Evolutionary conservation across 192 early-diverging fungal species (phyloP).

Genomic region (Coemansia asiatica): DNA sequence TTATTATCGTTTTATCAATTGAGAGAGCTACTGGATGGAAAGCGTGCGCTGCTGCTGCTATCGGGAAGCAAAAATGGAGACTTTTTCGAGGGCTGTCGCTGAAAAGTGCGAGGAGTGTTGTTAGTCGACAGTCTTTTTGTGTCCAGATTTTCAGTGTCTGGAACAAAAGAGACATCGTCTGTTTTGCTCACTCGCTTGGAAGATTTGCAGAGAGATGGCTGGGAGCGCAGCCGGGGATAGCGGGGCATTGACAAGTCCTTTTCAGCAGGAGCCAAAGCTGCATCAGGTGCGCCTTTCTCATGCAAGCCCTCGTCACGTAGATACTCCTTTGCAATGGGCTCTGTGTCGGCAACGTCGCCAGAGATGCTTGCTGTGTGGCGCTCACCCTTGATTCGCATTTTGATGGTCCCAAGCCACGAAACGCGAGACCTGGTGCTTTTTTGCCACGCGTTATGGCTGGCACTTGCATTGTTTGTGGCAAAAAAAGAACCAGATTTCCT

Average conservation of each 20-base stretch:
- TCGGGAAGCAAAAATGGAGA: constrained; percentile 39
- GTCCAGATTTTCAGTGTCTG: constrained; percentile 19
- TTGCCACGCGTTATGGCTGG: constrained; percentile 9
- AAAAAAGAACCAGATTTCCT: constrained; percentile 7
- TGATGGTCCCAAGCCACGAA: constrained; percentile 41
- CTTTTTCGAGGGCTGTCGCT: neutral
- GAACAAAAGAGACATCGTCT: constrained; percentile 24
- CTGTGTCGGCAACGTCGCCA: constrained; percentile 1
- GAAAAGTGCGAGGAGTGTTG: constrained; percentile 4
- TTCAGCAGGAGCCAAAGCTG: neutral
- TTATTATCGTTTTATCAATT: neutral
- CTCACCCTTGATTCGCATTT: constrained; percentile 13
- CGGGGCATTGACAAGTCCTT: neutral
- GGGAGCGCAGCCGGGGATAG: constrained; percentile 48
- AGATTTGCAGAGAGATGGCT: constrained; percentile 34
- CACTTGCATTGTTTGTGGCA: neutral
- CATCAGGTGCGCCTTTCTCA: neutral
- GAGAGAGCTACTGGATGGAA: constrained; percentile 13
- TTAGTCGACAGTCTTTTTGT: neutral
- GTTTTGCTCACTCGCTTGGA: neutral
- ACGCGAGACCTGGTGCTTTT: neutral
- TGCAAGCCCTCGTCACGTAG: neutral
- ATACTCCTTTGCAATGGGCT: neutral
- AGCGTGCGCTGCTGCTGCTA: constrained; percentile 12
- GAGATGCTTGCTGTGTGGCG: constrained; percentile 3